A percentile compares a stretch with the other conserved stretches of the same genome.
Conservation (phyloP, 2,329 filamentous ascomycete species). For the Ophiosphaerella korrae region DNA sequence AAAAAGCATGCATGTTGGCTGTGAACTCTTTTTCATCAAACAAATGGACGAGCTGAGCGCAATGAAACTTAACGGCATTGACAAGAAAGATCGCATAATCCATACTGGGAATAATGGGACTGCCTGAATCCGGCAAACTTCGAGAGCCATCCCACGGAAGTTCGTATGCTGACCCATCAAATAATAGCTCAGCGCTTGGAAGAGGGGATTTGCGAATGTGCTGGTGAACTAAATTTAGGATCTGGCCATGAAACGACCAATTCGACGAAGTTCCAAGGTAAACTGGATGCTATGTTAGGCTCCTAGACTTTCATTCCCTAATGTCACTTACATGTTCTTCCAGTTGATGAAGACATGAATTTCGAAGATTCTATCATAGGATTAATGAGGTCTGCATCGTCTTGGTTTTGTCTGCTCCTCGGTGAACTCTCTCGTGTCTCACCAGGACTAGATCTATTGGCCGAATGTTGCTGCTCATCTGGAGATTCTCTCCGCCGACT, state of each 20-base stretch:
- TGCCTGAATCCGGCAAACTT: conserved; percentile 35
- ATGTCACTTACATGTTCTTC: conserved; percentile 20
- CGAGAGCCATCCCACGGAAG: conserved; percentile 56
- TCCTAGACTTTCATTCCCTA: neutral
- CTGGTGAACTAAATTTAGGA: conserved; percentile 57
- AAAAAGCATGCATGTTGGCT: conserved; percentile 49
- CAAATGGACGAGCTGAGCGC: conserved; percentile 59
- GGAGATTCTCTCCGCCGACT: conserved; percentile 6
- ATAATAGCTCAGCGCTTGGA: conserved; percentile 53
- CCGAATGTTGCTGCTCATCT: conserved; percentile 8
- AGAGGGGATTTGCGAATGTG: conserved; percentile 52
- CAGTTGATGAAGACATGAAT: conserved; percentile 33
- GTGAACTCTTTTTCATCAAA: conserved; percentile 61
- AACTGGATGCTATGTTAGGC: conserved; percentile 37
- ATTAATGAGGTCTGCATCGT: conserved; percentile 29
- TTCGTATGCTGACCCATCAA: conserved; percentile 59
- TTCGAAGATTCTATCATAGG: conserved; percentile 32
- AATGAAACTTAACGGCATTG: conserved; percentile 63
- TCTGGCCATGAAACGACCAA: conserved; percentile 60
- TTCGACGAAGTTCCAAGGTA: conserved; percentile 63
- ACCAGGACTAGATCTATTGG: conserved; percentile 15
- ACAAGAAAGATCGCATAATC: conserved; percentile 60
- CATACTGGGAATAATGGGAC: conserved; percentile 54
- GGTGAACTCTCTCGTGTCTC: conserved; percentile 27
- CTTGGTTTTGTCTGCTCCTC: conserved; percentile 20